phyloP scores from a whole-genome alignment of 306 rosid species.

The Castanea mollissima region DNA sequence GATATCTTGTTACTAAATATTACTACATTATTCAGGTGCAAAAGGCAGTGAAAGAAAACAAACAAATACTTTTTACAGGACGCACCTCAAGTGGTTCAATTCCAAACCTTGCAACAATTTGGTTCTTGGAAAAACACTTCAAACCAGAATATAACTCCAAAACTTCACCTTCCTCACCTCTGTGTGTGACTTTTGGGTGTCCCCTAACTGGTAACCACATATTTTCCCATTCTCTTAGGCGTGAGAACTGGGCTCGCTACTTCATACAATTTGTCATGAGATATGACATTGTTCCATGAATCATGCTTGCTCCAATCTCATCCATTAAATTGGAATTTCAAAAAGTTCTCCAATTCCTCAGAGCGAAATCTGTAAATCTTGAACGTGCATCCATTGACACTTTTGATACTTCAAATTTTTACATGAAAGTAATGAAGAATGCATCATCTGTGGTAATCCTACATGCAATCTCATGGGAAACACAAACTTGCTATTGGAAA shows the following conservation, averaged over 20 bases:
- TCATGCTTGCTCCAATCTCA: conserved; percentile 63
- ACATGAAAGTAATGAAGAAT: conserved; percentile 45
- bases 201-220: conserved; percentile 69
- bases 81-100: conserved; percentile 67
- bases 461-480: conserved; percentile 27
- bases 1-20: too few relatives aligned
- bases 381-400: neutral
- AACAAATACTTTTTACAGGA: conserved; percentile 62
- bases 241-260: conserved; percentile 65
- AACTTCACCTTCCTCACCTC: neutral
- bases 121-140: conserved; percentile 46
- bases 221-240: conserved; percentile 64
- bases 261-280: conserved; percentile 62
- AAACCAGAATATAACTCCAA: neutral
- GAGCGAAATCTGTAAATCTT: neutral
- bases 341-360: conserved; percentile 31
- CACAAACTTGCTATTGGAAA: too few relatives aligned
- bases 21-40: too few relatives aligned
- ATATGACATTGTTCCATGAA: conserved; percentile 65
- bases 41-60: neutral
- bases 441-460: conserved; percentile 51
- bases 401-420: conserved; percentile 24
- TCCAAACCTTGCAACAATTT: conserved; percentile 65
- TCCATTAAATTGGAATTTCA: conserved; percentile 24
- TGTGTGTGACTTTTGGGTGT: conserved; percentile 75